Conservation (phyloP, 345 rosid genomes). For the Salix purpurea region DNA sequence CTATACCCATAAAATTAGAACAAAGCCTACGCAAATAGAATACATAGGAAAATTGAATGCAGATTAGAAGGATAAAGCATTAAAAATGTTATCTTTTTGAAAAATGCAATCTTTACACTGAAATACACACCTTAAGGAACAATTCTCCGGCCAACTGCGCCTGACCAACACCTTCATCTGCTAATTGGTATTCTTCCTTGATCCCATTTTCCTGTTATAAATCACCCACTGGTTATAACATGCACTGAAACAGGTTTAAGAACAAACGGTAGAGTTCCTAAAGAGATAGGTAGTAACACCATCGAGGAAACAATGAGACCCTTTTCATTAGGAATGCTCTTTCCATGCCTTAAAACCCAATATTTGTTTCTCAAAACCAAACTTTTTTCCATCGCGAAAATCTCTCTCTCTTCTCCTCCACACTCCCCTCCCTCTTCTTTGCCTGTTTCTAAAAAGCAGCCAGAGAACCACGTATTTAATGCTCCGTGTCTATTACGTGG, state of each 20-base stretch:
- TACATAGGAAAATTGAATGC: not conserved
- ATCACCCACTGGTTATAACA: not conserved
- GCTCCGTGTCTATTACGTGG: not conserved
- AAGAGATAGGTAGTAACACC: slow-evolving; percentile 33
- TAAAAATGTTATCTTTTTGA: not conserved
- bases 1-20: not conserved
- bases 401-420: not conserved
- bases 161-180: slow-evolving; percentile 67
- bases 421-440: not conserved
- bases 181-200: slow-evolving; percentile 57
- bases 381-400: not conserved
- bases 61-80: not conserved
- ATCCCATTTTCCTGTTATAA: slow-evolving; percentile 66
- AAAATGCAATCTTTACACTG: not conserved
- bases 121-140: slow-evolving; percentile 54
- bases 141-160: slow-evolving; percentile 68
- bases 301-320: slow-evolving; percentile 74
- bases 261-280: not conserved
- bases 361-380: slow-evolving; percentile 48
- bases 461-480: not conserved
- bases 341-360: slow-evolving; percentile 82
- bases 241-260: not conserved
- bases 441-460: not conserved
- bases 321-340: slow-evolving; percentile 86
- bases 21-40: not conserved